Evolutionary conservation across 441 rosid species (phyloP), one percentile per base, ranked within the genome.

Genomic region (Euphorbia celastroides): DNA sequence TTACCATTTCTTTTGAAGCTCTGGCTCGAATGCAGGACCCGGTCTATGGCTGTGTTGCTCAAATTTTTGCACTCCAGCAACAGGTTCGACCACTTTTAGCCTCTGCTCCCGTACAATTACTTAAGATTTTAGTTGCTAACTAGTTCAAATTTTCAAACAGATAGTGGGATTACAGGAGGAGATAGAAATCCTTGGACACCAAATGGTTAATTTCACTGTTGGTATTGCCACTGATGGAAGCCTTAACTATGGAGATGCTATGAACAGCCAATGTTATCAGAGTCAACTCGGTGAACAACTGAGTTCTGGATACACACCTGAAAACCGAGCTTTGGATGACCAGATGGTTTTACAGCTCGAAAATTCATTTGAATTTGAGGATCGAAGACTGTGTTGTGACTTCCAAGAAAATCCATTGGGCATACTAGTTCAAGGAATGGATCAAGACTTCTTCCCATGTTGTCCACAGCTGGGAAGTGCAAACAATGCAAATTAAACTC

Each of bases 1-100:
- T 82, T 63, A 88, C 93, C 73, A 80, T 93, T 65, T 76, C 97
- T 27, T 93, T 90, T 17, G 96, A 93, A 79, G 99, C 99, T n/a
- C 77, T 89, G 71, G 92, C 92, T 62, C 90, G 97, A 44, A 82
- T 85, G 77, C 67, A 81, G 7, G 95, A 93, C 75, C 97, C 98
- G 2, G 70, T 90, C 52, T 85, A 90, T 64, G 97, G 98, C 25
- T 93, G 98, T 31, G 88, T 93, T 36, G 85, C 93, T 66, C 92
- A 89, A 70, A 89, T 93, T 67, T 84, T 87, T 22, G 92, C 97
- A 0, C 97, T 93, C 74, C 93, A 90, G 51, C 96, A 88, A 77
- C 96, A 91, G 97, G 99, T 90, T 71, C 67, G 64, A 14, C 5
- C 54, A 51, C 31, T 54, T 44, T 59, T 57, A 14, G n/a, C n/a